phyloP scores from a whole-genome alignment of 1,284 basidiomycete species.

The Leccinum colubrinum region DNA sequence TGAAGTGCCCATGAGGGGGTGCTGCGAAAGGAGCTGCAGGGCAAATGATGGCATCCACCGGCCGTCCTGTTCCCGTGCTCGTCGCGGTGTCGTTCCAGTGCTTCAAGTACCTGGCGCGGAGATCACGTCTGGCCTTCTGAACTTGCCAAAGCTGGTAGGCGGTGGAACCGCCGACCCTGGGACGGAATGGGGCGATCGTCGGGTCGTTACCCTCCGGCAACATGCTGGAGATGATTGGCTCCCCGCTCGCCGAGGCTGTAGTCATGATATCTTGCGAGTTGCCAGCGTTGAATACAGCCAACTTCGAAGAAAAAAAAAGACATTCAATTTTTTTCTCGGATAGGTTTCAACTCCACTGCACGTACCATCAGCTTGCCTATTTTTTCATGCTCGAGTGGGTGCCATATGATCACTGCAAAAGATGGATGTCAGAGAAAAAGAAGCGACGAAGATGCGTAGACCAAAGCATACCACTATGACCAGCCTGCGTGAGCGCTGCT shows the following conservation, averaged over 20 bases:
- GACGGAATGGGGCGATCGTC: constrained; percentile 15
- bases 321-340: neutral
- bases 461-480: constrained; percentile 54
- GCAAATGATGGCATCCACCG: constrained; percentile 62
- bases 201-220: constrained; percentile 25
- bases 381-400: constrained; percentile 42
- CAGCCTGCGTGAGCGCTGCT: constrained; percentile 57
- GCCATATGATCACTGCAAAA: constrained; percentile 36
- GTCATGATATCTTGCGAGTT: constrained; percentile 43
- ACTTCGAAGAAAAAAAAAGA: constrained; percentile 26
- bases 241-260: constrained; percentile 41
- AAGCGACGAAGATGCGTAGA: neutral
- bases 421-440: constrained; percentile 1
- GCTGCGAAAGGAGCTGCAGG: constrained; percentile 54
- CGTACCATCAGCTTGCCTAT: constrained; percentile 37
- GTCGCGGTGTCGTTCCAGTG: constrained; percentile 53
- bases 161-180: constrained; percentile 20
- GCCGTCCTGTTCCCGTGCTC: constrained; percentile 56
- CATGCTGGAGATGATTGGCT: constrained; percentile 54
- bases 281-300: constrained; percentile 42
- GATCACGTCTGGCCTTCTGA: constrained; percentile 42
- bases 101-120: constrained; percentile 51
- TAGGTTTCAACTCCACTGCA: constrained; percentile 2
- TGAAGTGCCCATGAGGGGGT: constrained; percentile 52
- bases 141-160: constrained; percentile 59